Evolutionary conservation across 2,329 filamentous ascomycete species (phyloP), one percentile per base, ranked within the genome.

Genomic region (Didymella exigua): DNA sequence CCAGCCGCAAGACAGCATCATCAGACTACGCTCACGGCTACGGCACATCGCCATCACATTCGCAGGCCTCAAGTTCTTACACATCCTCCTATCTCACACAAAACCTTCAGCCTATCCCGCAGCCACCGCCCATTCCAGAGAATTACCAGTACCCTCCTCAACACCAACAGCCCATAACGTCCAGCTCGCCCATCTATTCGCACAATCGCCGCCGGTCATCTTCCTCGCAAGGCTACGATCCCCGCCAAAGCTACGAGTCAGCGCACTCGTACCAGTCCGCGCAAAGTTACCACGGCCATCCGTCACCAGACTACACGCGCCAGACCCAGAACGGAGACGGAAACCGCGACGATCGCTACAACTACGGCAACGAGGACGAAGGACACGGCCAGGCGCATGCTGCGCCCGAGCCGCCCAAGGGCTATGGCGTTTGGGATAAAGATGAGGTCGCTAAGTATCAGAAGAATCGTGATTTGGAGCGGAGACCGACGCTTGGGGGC

Each of bases 401-500:
- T 27, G 37, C 8, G 1, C 38, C 26, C 18, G 37, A n/a, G 16
- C 31, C 49, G 19, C 49, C 41, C 2, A 47, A 40, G 24, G 49
- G 34, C 13, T 56, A 60, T 4, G 61, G 56, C 1, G 42, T 42
- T 27, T 43, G 62, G 49, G 63, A 65, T 33, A 44, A 55, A 16
- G 46, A 61, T 8, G 65, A 58, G 34, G 49, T 62, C 14, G 34
- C 38, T 7, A 53, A 50, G 45, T 67, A 66, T 13, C 46, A 66
- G 5, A 57, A 46, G 49, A 57, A 65, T 23, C 53, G 52, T 45
- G 57, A 59, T 29, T 16, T 66, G 16, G 66, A 71, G 54, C 55
- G 56, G 4, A 46, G 70, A 45, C 70, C 70, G 4, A 71, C 70
- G 36, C 43, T 71, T 9, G 70, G 70, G 1, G 69, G 59, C 2